Conservation (phyloP, 1,284 basidiomycete species). For the Malassezia slooffiae region DNA sequence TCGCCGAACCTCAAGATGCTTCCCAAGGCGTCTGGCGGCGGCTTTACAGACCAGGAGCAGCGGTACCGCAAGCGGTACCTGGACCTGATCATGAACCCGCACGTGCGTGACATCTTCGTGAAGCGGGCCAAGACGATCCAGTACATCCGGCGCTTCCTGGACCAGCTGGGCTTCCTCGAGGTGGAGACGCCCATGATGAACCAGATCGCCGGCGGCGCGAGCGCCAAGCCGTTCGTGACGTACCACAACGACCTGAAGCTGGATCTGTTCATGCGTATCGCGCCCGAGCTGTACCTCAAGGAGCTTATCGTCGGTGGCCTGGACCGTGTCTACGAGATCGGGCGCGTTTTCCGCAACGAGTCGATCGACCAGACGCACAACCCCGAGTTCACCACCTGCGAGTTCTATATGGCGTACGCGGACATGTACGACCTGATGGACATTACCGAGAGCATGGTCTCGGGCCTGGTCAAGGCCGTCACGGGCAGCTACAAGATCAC, state of each 20-base stretch:
- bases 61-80: conserved; percentile 98
- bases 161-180: conserved; percentile 88
- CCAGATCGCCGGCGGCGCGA: conserved; percentile 90
- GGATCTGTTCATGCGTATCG: conserved; percentile 94
- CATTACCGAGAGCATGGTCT: conserved; percentile 80
- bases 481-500: conserved; percentile 72
- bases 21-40: conserved; percentile 50
- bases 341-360: conserved; percentile 95
- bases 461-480: conserved; percentile 80
- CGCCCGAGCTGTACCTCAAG: conserved; percentile 96
- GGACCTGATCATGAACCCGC: conserved; percentile 88
- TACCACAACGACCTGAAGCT: conserved; percentile 97
- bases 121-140: conserved; percentile 55
- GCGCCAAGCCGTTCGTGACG: conserved; percentile 95
- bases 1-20: conserved; percentile 93
- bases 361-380: conserved; percentile 80
- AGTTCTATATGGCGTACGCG: conserved; percentile 99
- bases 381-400: conserved; percentile 68
- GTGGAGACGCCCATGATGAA: conserved; percentile 99
- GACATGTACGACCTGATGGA: conserved; percentile 99
- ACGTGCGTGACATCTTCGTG: conserved; percentile 81
- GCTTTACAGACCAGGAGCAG: conserved; percentile 69
- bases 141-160: conserved; percentile 72
- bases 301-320: conserved; percentile 92
- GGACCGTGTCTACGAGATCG: conserved; percentile 96